Conservation (phyloP, 495 filamentous ascomycete species). For the Parmelia sp. region DNA sequence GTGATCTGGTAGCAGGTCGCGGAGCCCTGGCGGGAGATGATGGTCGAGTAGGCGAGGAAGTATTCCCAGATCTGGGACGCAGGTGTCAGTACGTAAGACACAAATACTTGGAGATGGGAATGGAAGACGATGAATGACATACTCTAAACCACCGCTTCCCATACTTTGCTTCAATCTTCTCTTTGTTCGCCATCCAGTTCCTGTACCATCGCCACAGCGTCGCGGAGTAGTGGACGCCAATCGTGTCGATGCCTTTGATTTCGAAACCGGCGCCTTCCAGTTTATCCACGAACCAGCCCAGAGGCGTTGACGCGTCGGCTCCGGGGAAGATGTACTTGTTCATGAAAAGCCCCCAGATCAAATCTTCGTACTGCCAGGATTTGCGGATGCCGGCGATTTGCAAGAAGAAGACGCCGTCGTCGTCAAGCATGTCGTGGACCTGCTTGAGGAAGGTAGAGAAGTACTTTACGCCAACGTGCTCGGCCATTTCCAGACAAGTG, state of each 20-base stretch:
- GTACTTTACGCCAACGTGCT: conserved; percentile 64
- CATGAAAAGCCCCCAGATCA: conserved; percentile 72
- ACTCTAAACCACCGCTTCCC: conserved; percentile 94
- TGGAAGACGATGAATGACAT: conserved; percentile 36
- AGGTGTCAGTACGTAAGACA: neutral
- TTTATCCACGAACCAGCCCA: conserved; percentile 58
- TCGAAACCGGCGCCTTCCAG: conserved; percentile 61
- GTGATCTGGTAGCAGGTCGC: conserved; percentile 96
- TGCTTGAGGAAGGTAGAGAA: conserved; percentile 55
- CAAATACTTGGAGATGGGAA: no score
- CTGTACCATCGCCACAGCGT: conserved; percentile 98
- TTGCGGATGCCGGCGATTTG: conserved; percentile 65
- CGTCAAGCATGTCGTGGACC: conserved; percentile 63
- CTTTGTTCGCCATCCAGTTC: conserved; percentile 94
- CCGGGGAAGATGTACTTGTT: conserved; percentile 73
- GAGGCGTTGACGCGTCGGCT: conserved; percentile 60
- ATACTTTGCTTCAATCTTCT: conserved; percentile 94
- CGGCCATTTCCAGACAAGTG: conserved; percentile 73
- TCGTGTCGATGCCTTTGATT: conserved; percentile 64
- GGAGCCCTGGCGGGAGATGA: conserved; percentile 84
- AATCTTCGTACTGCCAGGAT: conserved; percentile 67
- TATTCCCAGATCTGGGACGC: conserved; percentile 84
- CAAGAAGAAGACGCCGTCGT: conserved; percentile 66
- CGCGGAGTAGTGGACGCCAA: conserved; percentile 95
- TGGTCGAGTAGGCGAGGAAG: conserved; percentile 92